Conservation (phyloP, 2,329 filamentous ascomycete species). For the Sclerotinia glacialis region DNA sequence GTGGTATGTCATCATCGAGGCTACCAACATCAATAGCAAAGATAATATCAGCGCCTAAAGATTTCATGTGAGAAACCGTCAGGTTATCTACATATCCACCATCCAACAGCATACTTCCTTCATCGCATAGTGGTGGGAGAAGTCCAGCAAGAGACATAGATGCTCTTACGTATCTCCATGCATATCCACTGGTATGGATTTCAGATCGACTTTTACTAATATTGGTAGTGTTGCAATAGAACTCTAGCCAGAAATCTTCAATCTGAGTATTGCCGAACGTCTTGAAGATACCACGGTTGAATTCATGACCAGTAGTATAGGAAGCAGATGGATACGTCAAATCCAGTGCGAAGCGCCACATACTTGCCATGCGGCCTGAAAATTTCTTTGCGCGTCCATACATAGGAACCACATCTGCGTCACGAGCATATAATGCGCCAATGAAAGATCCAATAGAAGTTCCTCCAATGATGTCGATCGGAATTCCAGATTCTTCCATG, state of each 20-base stretch:
- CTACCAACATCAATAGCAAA: conserved; percentile 95
- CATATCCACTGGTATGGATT: conserved; percentile 93
- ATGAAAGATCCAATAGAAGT: conserved; percentile 97
- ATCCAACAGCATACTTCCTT: conserved; percentile 94
- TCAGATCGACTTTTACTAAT: conserved; percentile 91
- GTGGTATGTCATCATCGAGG: conserved; percentile 86
- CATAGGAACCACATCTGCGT: conserved; percentile 95
- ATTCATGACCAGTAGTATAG: conserved; percentile 97
- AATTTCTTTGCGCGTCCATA: conserved; percentile 97
- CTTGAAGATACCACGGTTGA: conserved; percentile 98
- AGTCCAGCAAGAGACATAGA: conserved; percentile 96
- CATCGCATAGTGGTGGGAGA: conserved; percentile 90
- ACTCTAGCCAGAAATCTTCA: conserved; percentile 98
- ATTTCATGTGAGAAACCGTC: conserved; percentile 96
- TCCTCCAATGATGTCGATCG: conserved; percentile 90
- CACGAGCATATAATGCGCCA: conserved; percentile 89
- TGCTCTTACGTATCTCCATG: conserved; percentile 93
- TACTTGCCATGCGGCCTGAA: conserved; percentile 94
- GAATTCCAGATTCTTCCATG: conserved; percentile 92
- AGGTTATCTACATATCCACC: conserved; percentile 97
- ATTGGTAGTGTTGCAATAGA: conserved; percentile 99
- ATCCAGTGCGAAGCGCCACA: conserved; percentile 97
- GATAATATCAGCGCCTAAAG: conserved; percentile 85
- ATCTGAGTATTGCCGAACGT: conserved; percentile 96
- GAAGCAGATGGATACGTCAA: conserved; percentile 94